These are phyloP conservation scores for Pinus taeda DNA, from an alignment of 75 land plant genomes.

Conservation along the genomic window DNA sequence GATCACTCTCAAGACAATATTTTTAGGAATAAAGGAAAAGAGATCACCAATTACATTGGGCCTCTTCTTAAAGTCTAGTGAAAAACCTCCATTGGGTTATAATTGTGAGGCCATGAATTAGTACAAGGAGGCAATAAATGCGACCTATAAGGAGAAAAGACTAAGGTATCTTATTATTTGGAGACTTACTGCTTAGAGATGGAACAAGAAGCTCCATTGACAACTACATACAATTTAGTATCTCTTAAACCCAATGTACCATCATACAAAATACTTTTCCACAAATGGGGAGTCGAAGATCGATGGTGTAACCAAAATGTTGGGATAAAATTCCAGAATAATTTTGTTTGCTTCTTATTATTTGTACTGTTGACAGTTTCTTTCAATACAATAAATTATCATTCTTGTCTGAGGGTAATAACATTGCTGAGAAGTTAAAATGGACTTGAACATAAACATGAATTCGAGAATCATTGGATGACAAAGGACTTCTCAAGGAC, in stretches of 20 bases:
- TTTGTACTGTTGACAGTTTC: no score
- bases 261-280: background rate
- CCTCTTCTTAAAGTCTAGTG: background rate
- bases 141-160: background rate
- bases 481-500: no score
- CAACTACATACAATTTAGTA: background rate
- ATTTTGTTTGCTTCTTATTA: no score
- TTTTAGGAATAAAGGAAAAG: background rate
- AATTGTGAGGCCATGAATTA: background rate
- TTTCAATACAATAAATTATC: no score
- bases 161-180: background rate
- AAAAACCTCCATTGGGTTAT: background rate
- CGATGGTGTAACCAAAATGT: no score
- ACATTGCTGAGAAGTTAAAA: no score
- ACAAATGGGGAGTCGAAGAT: background rate
- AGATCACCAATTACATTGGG: background rate
- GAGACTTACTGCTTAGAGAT: background rate
- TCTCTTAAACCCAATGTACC: background rate
- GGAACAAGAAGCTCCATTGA: background rate
- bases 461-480: no score
- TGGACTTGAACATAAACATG: no score
- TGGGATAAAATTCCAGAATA: no score
- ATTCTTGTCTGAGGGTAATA: no score
- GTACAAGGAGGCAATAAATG: background rate
- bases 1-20: slow-evolving; percentile 16